phyloP scores from a whole-genome alignment of 2,329 filamentous ascomycete species.

The Colletotrichum graminicola region DNA sequence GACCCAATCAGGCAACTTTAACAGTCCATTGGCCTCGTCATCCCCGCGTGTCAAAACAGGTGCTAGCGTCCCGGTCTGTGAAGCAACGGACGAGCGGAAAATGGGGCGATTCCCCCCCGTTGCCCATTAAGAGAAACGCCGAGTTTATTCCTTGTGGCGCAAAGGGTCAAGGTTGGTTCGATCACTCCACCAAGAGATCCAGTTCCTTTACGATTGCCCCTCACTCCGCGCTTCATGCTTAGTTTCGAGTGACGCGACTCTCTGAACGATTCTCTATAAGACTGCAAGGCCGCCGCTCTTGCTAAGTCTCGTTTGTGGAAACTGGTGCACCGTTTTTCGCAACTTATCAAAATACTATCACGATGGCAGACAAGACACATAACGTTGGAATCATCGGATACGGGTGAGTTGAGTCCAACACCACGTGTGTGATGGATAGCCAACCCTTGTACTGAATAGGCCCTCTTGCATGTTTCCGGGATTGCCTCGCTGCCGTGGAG shows the following conservation, averaged over 20 bases:
- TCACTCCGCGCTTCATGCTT: constrained; percentile 14
- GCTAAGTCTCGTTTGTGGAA: neutral
- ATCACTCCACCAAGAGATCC: constrained; percentile 33
- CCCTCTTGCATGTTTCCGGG: constrained; percentile 12
- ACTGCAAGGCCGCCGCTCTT: neutral
- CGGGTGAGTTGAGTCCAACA: constrained; percentile 54
- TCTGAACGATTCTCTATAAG: constrained; percentile 32
- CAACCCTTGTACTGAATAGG: constrained; percentile 16
- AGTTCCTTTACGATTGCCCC: constrained; percentile 28
- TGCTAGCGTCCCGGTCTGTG: constrained; percentile 21
- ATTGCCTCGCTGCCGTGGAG: constrained; percentile 5
- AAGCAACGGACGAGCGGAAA: constrained; percentile 16
- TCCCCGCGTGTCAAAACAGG: constrained; percentile 24
- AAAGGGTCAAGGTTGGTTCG: constrained; percentile 33
- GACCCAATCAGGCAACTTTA: constrained; percentile 33
- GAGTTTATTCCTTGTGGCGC: constrained; percentile 37
- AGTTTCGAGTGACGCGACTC: constrained; percentile 6
- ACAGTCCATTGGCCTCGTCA: constrained; percentile 29
- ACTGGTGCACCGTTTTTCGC: neutral
- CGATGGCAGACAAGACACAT: constrained; percentile 53
- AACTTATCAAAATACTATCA: neutral
- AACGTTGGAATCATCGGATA: constrained; percentile 66
- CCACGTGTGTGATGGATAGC: constrained; percentile 10
- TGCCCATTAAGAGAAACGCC: constrained; percentile 39
- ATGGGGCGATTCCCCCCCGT: constrained; percentile 36